Base-by-base conservation (phyloP, 805 yeast genomes). In the Brettanomyces anomalus region DNA sequence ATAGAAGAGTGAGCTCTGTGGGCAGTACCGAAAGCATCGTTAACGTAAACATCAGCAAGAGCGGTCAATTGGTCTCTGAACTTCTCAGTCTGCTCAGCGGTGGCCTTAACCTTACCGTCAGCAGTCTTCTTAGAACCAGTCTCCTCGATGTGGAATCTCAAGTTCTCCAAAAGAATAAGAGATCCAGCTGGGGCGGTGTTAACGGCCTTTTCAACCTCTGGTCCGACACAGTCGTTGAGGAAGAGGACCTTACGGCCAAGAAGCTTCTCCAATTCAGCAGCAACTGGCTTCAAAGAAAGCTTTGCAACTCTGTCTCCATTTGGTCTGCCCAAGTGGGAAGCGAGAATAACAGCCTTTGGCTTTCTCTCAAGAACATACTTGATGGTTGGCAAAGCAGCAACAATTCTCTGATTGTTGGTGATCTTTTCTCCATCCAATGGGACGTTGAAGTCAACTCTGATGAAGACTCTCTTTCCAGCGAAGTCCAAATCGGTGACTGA, bases 1-100 rank as follows among this genome's bases (percentile, higher is more conserved):
- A 93, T 90, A 39, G 98, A 93, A 43, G 97, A 88, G 77, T 93
- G 98, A 51, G 98, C 98, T 77, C 98, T 87, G 84, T 93, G 99
- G 45, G 97, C 97, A 51, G 98, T 93, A 68, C 98, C 98, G 62
- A 93, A 93, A 46, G 97, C 97, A 67, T 93, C 99, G 73, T 93
- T 83, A 66, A 93, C 79, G 76, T 93, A 93, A 52, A 93, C 95
- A 61, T 93, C 99, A 55, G 97, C 97, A 61, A 93, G 76, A 44
- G 88, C 71, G 58, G 96, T 85, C 71, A 93, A 80, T 64, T 85
- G 80, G 60, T 78, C 62, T 79, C 98, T 86, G 85, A 93, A 93
- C 57, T 71, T 77, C 62, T 73, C 81, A 56, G 93, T 97, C 53
- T 68, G 85, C 60, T 76, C 95, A 50, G 80, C 72, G 54, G 85